These are phyloP conservation scores for Trichophyton verrucosum DNA, from an alignment of 2,329 filamentous ascomycete genomes.

Conservation along the genomic window DNA sequence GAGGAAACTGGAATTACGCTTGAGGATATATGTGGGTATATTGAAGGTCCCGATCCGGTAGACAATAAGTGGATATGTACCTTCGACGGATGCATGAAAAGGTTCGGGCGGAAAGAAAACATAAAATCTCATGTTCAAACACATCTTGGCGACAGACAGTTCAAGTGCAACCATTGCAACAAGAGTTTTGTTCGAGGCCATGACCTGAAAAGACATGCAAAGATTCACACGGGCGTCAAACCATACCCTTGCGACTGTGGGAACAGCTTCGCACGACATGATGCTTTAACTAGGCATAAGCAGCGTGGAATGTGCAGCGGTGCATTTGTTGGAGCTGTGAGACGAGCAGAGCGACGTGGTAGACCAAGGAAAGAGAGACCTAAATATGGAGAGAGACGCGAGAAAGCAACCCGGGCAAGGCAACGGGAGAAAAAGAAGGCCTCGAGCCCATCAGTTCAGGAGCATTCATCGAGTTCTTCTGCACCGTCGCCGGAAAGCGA, in stretches of 20 bases:
- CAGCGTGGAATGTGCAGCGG: constrained; percentile 95
- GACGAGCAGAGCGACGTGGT: constrained; percentile 55
- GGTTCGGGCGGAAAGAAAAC: constrained; percentile 95
- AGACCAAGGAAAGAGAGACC: constrained; percentile 51
- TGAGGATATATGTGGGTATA: constrained; percentile 69
- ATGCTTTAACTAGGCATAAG: constrained; percentile 84
- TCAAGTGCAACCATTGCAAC: constrained; percentile 79
- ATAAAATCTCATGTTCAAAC: constrained; percentile 98
- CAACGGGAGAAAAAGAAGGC: constrained; percentile 27
- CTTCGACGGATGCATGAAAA: constrained; percentile 70
- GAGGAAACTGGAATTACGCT: constrained; percentile 72
- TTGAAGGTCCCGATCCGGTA: constrained; percentile 56
- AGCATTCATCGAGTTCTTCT: constrained; percentile 27
- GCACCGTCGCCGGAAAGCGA: constrained; percentile 30
- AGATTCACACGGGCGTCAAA: constrained; percentile 94
- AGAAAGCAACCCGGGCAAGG: constrained; percentile 45
- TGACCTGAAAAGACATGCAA: constrained; percentile 91
- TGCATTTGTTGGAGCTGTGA: constrained; percentile 69
- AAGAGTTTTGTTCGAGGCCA: constrained; percentile 97
- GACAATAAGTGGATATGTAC: constrained; percentile 70
- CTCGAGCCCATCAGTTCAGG: constrained; percentile 15
- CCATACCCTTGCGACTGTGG: constrained; percentile 90
- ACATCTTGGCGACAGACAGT: constrained; percentile 91
- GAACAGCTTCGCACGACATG: constrained; percentile 87
- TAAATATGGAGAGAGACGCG: constrained; percentile 45